These are phyloP conservation scores for Phytophthora citricola DNA, from an alignment of 352 stramenopile species.

Conservation along the genomic window DNA sequence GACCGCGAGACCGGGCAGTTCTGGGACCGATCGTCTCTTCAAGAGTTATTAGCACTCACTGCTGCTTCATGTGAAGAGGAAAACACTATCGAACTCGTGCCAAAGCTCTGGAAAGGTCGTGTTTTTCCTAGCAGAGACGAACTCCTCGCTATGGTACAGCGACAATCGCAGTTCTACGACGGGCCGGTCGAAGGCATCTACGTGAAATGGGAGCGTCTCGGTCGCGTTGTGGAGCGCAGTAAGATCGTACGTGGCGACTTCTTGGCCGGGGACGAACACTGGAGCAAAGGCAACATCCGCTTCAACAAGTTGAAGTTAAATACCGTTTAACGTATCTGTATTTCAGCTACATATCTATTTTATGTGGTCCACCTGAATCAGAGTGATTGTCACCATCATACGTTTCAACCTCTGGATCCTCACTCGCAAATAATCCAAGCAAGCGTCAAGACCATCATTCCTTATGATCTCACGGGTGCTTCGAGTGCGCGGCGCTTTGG, in stretches of 20 bases:
- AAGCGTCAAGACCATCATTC: conserved; percentile 2
- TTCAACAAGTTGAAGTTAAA: conserved; percentile 47
- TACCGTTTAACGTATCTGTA: neutral
- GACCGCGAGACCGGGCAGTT: conserved; percentile 62
- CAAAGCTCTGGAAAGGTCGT: conserved; percentile 46
- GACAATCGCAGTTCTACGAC: conserved; percentile 52
- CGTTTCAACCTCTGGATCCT: conserved; percentile 5
- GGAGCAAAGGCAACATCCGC: conserved; percentile 49
- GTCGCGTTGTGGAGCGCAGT: conserved; percentile 50
- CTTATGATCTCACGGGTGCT: conserved; percentile 26
- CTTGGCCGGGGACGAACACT: conserved; percentile 68
- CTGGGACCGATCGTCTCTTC: conserved; percentile 43
- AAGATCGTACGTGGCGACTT: conserved; percentile 79
- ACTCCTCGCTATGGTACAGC: conserved; percentile 48
- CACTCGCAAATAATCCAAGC: conserved; percentile 17
- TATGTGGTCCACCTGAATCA: neutral
- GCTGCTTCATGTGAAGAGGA: conserved; percentile 13
- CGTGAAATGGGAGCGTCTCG: conserved; percentile 60
- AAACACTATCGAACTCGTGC: conserved; percentile 48
- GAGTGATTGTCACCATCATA: conserved; percentile 6
- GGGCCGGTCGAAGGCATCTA: conserved; percentile 60
- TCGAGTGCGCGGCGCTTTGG: conserved; percentile 21
- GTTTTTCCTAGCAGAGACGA: conserved; percentile 38
- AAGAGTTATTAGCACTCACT: conserved; percentile 36
- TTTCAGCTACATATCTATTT: neutral